These are phyloP conservation scores for Russula earlei DNA, from an alignment of 768 basidiomycete genomes.

Conservation along the genomic window DNA sequence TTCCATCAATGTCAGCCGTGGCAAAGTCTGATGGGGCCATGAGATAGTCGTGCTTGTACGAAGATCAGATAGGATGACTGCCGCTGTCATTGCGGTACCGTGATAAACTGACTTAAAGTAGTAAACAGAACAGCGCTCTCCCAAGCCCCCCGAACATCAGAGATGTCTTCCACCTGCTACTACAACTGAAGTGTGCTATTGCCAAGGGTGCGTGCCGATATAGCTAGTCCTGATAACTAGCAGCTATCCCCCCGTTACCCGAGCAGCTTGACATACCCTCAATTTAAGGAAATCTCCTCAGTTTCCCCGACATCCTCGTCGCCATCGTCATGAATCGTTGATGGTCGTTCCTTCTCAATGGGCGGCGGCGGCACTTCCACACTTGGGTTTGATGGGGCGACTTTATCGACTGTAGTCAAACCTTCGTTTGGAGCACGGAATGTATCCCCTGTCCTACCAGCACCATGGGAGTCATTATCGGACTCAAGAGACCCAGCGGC, in stretches of 20 bases:
- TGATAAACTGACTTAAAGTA: background rate
- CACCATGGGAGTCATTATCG: background rate
- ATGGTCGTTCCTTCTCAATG: conserved; percentile 56
- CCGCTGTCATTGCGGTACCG: background rate
- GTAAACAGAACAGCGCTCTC: background rate
- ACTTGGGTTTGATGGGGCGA: conserved; percentile 41
- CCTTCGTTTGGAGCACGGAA: background rate
- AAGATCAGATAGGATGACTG: no score
- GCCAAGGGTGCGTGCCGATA: no score
- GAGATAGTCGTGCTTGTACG: no score
- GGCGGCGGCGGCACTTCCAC: conserved; percentile 76
- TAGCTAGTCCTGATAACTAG: no score
- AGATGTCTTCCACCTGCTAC: background rate
- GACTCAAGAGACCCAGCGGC: background rate
- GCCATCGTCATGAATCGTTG: conserved; percentile 37
- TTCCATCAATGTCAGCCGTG: conserved; percentile 47
- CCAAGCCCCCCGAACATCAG: background rate
- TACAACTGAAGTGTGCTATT: background rate
- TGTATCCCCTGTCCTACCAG: background rate
- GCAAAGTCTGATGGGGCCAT: conserved; percentile 69
- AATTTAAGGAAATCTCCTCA: conserved; percentile 47
- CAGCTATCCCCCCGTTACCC: background rate
- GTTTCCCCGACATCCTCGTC: conserved; percentile 77
- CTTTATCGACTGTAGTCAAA: conserved; percentile 11
- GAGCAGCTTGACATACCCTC: background rate